phyloP scores from a whole-genome alignment of 306 rosid species.

The Vigna trinervia region DNA sequence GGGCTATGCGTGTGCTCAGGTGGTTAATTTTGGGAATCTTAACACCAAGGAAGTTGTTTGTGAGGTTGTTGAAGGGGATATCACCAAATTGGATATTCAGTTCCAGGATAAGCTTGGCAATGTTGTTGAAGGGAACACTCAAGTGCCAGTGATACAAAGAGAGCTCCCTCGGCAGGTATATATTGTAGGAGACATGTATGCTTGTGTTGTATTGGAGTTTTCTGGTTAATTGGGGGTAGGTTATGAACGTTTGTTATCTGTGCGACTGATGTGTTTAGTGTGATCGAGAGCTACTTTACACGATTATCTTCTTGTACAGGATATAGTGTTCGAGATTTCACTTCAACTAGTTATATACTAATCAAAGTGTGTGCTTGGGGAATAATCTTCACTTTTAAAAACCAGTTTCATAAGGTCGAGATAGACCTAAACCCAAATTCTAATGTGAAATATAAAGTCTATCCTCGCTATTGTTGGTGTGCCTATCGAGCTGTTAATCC shows the following conservation, averaged over 20 bases:
- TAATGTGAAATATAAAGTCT: too few relatives aligned
- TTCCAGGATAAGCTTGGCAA: conserved; percentile 95
- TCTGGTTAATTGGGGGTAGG: neutral
- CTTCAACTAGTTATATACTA: neutral
- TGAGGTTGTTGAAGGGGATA: conserved; percentile 98
- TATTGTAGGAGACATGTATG: neutral
- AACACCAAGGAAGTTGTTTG: conserved; percentile 95
- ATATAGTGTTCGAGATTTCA: neutral
- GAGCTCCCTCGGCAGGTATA: conserved; percentile 88
- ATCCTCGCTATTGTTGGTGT: neutral
- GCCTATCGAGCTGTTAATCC: neutral
- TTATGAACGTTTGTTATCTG: neutral
- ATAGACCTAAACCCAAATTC: neutral
- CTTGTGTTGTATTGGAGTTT: neutral
- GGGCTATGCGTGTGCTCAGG: conserved; percentile 97
- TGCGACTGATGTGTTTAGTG: neutral
- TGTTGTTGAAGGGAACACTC: conserved; percentile 92
- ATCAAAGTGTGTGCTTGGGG: too few relatives aligned
- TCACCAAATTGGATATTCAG: conserved; percentile 78
- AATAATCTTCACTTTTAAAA: neutral
- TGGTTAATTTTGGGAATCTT: conserved; percentile 92
- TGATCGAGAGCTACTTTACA: neutral
- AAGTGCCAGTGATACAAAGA: conserved; percentile 73
- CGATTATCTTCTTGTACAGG: neutral
- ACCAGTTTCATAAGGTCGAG: too few relatives aligned